Conservation (phyloP, 129 eudicot genomes). For the Saposhnikovia divaricata region DNA sequence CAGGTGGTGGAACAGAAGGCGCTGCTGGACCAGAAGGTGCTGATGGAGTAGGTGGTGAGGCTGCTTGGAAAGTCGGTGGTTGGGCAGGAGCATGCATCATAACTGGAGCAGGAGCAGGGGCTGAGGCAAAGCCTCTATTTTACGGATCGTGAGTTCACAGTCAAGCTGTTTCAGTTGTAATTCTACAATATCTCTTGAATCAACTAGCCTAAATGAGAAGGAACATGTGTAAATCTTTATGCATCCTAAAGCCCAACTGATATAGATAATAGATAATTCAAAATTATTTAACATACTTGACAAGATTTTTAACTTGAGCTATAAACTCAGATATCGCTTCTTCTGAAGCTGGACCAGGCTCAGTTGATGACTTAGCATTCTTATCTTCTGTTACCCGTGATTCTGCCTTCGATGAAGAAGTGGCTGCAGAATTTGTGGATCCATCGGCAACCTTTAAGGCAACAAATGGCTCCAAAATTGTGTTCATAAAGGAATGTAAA, state of each 20-base stretch:
- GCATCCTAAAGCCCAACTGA: background rate
- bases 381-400: slow-evolving; percentile 16
- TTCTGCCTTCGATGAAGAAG: slow-evolving; percentile 16
- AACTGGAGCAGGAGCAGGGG: slow-evolving; percentile 47
- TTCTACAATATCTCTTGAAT: slow-evolving; percentile 84
- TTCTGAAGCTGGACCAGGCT: slow-evolving; percentile 30
- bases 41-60: slow-evolving; percentile 35
- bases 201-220: slow-evolving; percentile 55
- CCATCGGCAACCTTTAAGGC: slow-evolving; percentile 55
- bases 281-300: slow-evolving; percentile 35
- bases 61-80: slow-evolving; percentile 29
- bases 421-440: slow-evolving; percentile 22
- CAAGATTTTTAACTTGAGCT: slow-evolving; percentile 45
- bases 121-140: slow-evolving; percentile 61
- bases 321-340: slow-evolving; percentile 41
- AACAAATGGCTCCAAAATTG: slow-evolving; percentile 27
- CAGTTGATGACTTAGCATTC: slow-evolving; percentile 22
- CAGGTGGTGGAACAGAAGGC: slow-evolving; percentile 32
- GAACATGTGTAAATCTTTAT: background rate
- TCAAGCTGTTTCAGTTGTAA: slow-evolving; percentile 69
- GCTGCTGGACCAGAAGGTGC: slow-evolving; percentile 27
- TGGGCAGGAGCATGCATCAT: slow-evolving; percentile 50
- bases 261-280: background rate
- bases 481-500: slow-evolving; percentile 17
- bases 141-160: slow-evolving; percentile 67